phyloP scores from a whole-genome alignment of 2,329 filamentous ascomycete species.

The Clonostachys sp. region DNA sequence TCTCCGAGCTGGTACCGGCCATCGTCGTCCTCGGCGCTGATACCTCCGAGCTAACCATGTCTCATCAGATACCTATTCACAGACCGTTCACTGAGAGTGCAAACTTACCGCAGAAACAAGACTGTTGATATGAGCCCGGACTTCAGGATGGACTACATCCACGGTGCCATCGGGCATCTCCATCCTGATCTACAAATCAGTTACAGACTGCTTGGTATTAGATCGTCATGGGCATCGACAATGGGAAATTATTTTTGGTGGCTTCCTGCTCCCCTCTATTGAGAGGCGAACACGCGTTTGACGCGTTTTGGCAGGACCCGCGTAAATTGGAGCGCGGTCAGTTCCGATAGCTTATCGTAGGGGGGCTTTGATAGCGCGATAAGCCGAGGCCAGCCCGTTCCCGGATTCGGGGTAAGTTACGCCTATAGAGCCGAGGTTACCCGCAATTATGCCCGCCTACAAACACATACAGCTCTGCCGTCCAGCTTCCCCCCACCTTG shows the following conservation, averaged over 20 bases:
- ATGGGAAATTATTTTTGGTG: not conserved
- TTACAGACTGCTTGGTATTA: no score
- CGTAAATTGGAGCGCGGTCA: constrained; percentile 4
- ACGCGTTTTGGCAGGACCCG: constrained; percentile 3
- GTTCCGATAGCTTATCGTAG: not conserved
- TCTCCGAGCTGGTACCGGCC: constrained; percentile 86
- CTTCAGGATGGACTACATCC: constrained; percentile 80
- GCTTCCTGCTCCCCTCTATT: constrained; percentile 1
- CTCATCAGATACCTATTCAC: not conserved
- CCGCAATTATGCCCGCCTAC: constrained; percentile 17
- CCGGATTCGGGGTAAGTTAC: not conserved
- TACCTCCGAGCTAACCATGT: constrained; percentile 69
- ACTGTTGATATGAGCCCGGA: constrained; percentile 89
- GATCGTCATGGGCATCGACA: no score
- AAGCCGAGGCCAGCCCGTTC: not conserved
- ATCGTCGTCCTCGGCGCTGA: constrained; percentile 66
- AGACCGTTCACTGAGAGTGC: not conserved
- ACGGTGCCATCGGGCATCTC: constrained; percentile 44
- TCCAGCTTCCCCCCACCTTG: constrained; percentile 1
- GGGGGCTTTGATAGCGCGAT: constrained; percentile 1
- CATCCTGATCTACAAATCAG: constrained; percentile 30
- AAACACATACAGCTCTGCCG: constrained; percentile 2
- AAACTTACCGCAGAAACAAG: constrained; percentile 82
- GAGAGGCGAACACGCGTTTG: constrained; percentile 10
- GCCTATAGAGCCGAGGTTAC: constrained; percentile 35